Evolutionary conservation across 2,329 filamentous ascomycete species (phyloP), one percentile per base, ranked within the genome.

Genomic region (Pseudogymnoascus sp.): DNA sequence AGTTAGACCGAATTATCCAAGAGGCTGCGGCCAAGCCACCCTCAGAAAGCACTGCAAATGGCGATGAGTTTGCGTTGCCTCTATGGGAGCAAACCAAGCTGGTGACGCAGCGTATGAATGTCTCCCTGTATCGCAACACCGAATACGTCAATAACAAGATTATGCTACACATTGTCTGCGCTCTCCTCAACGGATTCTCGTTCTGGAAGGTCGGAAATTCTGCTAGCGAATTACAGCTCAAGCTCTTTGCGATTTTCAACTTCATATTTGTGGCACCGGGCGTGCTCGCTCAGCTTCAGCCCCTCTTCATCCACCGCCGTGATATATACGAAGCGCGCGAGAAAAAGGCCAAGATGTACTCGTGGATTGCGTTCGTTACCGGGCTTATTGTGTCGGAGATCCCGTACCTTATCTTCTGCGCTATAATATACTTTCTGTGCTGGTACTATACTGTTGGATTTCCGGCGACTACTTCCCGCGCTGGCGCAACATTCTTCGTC

Each of bases 41-140:
- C 0, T 59, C 61, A 0, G 77, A 73, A 62, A 77, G 71, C 66
- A 67, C 71, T 64, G 76, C 79, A 17, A 77, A 80, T 61, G 88
- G 83, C 64, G 79, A 85, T 60, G 89, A 92, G 73, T 93, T 92
- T 66, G 90, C 90, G 0, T 86, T 85, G 6, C 81, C 88, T 0
- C 83, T 92, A 65, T 76, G 71, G 67, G 75, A 82, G 35, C 90
- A 93, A 72, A 75, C 86, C 44, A 83, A 79, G 67, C 79, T 88
- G 61, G 88, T 90, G 46, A 82, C 84, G 9, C 73, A 82, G 3
- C 88, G 90, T 31, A 83, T 80, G 75, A 86, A 85, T 67, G 71
- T 82, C 0, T 78, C 86, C 0, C 77, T 89, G 3, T 90, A 78
- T 75, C 81, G 88, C 64, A 89, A 89, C 71, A 80, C 77, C 0